A percentile compares a stretch with the other conserved stretches of the same genome.
Evolutionary conservation across 2,329 filamentous ascomycete species (phyloP).

Genomic region (Pseudogymnoascus sp.): DNA sequence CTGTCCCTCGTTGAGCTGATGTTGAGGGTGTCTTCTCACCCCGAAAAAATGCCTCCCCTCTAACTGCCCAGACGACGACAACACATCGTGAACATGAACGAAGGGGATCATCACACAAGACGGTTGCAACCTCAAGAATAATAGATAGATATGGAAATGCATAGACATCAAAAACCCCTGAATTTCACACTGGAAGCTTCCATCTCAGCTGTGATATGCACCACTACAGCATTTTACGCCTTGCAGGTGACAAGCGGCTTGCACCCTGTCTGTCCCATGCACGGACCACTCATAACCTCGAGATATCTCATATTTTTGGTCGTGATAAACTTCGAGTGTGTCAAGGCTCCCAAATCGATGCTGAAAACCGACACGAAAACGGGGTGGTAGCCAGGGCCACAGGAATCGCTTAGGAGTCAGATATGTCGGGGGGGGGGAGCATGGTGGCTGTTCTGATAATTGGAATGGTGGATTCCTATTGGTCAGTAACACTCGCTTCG

Average conservation of each 20-base stretch:
- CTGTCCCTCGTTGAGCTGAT: background rate
- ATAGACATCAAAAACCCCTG: background rate
- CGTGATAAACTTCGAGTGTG: background rate
- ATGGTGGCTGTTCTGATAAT: background rate
- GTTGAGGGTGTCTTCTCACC: background rate
- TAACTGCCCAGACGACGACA: background rate
- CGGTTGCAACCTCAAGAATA: background rate
- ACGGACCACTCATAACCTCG: conserved; percentile 1
- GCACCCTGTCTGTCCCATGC: background rate
- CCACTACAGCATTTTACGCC: background rate
- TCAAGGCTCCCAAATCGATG: background rate
- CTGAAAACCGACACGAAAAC: background rate
- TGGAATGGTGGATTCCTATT: background rate
- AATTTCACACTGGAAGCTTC: background rate
- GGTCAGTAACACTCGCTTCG: background rate
- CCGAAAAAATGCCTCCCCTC: background rate
- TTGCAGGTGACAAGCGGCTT: conserved; percentile 7
- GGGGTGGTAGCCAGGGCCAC: background rate
- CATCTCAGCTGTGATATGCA: conserved; percentile 3
- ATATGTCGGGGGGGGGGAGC: background rate
- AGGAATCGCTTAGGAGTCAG: conserved; percentile 7
- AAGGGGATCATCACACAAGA: background rate
- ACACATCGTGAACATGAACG: background rate
- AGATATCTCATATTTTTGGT: conserved; percentile 6
- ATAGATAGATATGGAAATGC: background rate